Evolutionary conservation across 306 rosid genomes (phyloP), one percentile per base, ranked within the genome.

Genomic region (Vicia sativa): DNA sequence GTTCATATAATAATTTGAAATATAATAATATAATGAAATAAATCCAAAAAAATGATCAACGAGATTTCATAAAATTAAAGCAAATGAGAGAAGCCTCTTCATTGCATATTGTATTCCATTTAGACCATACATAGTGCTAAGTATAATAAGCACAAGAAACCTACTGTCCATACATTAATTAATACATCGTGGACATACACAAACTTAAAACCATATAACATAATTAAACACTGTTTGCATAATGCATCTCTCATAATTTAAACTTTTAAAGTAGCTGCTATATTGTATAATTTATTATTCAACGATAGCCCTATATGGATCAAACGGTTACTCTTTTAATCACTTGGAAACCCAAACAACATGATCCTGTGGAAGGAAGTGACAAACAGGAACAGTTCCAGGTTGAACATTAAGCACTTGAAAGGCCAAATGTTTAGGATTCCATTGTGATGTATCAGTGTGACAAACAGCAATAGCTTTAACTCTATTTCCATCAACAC

Each of bases 341-440:
- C 7, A 74, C 72, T 82, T 75, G 6, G 85, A 62, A 68, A 83
- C 80, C 95, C 95, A 92, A 39, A 86, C 87, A 50, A 89, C 69
- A 43, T 92, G 98, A 79, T 89, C 95, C 78, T 80, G 72, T 0
- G 98, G 98, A 29, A 92, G 89, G 67, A 89, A 89, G 68, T 92
- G 98, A 82, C 98, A 89, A 37, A 92, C 61, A 0, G 96, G 91
- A 72, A 83, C 76, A 12, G 87, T 84, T 62, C 98, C 98, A 3
- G 96, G 93, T 75, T 79, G 65, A 41, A 89, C 85, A 16, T 87
- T 86, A n/a, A 92, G 92, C 0, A 86, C 84, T 71, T 84, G 87
- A 65, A 89, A 92, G 13, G 98, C 98, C 79, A 92, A 66, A 75
- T 92, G 98, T 19, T 87, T 89, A 3, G 95, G 96, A 45, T 92